These are phyloP conservation scores for Osmanthus fragrans DNA, from an alignment of 257 asterid species.

Conservation along the genomic window DNA sequence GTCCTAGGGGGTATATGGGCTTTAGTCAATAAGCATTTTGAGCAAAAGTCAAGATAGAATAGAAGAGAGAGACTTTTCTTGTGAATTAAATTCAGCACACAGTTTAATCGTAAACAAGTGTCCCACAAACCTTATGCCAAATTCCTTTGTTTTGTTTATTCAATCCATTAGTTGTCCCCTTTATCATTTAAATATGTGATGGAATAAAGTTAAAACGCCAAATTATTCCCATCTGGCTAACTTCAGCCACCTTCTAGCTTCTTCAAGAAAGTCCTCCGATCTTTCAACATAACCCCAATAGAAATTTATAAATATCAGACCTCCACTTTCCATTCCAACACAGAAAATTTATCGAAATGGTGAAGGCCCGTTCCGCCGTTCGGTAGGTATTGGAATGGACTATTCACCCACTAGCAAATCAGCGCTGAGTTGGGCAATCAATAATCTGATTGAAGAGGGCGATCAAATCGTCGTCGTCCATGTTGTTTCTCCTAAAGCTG, in stretches of 20 bases:
- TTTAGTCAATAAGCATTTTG: no score
- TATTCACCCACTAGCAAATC: conserved; percentile 70
- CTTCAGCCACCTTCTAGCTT: conserved; percentile 33
- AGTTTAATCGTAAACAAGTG: background rate
- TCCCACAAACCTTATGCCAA: conserved; percentile 13
- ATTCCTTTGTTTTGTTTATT: background rate
- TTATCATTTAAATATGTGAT: background rate
- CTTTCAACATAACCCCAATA: background rate
- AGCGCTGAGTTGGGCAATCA: conserved; percentile 64
- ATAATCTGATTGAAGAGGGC: conserved; percentile 58
- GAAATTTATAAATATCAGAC: background rate
- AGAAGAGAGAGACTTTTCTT: no score
- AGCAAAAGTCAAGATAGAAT: no score
- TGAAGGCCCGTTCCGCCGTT: conserved; percentile 46
- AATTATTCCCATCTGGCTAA: conserved; percentile 1
- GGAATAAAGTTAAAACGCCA: conserved; percentile 14
- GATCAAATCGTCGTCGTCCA: conserved; percentile 64
- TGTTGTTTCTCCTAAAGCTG: conserved; percentile 68
- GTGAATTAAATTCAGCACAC: no score
- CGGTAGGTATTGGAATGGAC: conserved; percentile 71
- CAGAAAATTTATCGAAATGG: conserved; percentile 24
- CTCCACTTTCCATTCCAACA: background rate
- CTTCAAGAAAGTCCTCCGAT: conserved; percentile 45
- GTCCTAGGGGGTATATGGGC: no score
- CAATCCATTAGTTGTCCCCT: background rate